Percentiles rank a stretch among this genome's conserved stretches.
phyloP scores from a whole-genome alignment of 2,329 filamentous ascomycete species.

The Monilinia fructicola region DNA sequence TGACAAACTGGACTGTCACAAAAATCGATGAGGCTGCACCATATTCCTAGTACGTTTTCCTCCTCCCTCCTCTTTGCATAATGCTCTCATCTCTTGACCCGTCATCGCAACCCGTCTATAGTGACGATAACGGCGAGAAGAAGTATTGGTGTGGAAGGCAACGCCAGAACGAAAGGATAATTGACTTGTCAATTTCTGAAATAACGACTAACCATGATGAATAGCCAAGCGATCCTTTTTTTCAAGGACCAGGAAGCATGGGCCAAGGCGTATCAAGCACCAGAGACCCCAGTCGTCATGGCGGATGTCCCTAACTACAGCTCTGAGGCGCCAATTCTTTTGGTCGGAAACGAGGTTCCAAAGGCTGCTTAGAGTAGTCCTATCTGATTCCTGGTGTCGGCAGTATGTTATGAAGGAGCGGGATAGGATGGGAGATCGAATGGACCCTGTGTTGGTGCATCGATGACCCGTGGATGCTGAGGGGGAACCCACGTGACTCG shows the following conservation, averaged over 20 bases:
- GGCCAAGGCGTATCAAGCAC: background rate
- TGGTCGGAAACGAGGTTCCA: constrained; percentile 3
- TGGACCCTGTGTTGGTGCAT: too few relatives aligned
- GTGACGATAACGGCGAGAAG: too few relatives aligned
- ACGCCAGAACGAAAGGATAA: background rate
- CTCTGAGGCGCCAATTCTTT: constrained; percentile 4
- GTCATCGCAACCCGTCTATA: too few relatives aligned
- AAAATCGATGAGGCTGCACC: constrained; percentile 1
- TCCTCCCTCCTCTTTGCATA: background rate
- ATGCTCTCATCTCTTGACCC: background rate
- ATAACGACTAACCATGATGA: background rate
- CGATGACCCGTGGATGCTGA: background rate
- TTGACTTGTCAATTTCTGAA: background rate
- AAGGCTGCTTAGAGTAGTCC: background rate
- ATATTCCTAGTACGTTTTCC: constrained; percentile 6
- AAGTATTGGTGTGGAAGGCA: background rate
- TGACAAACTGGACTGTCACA: background rate
- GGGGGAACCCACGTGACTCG: background rate
- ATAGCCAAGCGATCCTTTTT: constrained; percentile 7
- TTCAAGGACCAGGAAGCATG: constrained; percentile 10
- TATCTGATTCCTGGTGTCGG: too few relatives aligned
- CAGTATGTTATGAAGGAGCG: background rate
- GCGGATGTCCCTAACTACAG: constrained; percentile 13
- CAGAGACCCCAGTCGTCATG: background rate
- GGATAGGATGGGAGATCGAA: background rate